Evolutionary conservation across 768 basidiomycete species (phyloP), one percentile per base, ranked within the genome.

Genomic region (Boletellus ananiceps): DNA sequence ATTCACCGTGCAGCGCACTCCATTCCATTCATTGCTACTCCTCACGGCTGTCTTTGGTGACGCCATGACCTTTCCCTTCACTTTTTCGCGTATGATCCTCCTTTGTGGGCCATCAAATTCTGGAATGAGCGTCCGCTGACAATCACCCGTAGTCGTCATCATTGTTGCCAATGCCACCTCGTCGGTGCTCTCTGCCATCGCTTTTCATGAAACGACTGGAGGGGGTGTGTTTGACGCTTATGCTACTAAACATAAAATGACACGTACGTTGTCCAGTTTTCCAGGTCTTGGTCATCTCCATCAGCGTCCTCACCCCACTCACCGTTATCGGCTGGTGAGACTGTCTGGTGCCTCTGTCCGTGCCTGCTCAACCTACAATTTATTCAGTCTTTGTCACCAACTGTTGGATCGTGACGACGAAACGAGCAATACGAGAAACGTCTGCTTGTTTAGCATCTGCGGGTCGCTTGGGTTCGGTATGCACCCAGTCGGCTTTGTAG

Each of bases 11-110:
- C 29, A 25, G 48, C 49, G 40, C 27, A 35, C 40, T 33, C 35
- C 48, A 45, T 47, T 51, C 51, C 51, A 46, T 40, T 50, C 27
- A 18, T 15, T 40, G 33, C 40, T 23, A 31, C 32, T 39, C 41
- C 27, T 8, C 33, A 40, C 15, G 44, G 56, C 36, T 47, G 64
- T 66, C 59, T 44, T 25, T 25, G 23, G 66, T 52, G 58, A 58
- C 59, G 44, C 36, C 40, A 67, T 65, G 63, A 16, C 63, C 13
- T 65, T 67, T 40, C 47, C 54, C 25, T 62, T 59, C 35, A 16
- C 55, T 46, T 57, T 57, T 44, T 54, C 9, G 18, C 64, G 59
- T 44, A 31, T 19, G 1, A 36, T 64, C 32, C 31, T 50, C 40
- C 50, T 68, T 46, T 40, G 64, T 59, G 35, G 9, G 66, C 50